A percentile compares a stretch with the other conserved stretches of the same genome.
Conservation (phyloP, 805 yeast genomes). For the Sugiyamaella americana region DNA sequence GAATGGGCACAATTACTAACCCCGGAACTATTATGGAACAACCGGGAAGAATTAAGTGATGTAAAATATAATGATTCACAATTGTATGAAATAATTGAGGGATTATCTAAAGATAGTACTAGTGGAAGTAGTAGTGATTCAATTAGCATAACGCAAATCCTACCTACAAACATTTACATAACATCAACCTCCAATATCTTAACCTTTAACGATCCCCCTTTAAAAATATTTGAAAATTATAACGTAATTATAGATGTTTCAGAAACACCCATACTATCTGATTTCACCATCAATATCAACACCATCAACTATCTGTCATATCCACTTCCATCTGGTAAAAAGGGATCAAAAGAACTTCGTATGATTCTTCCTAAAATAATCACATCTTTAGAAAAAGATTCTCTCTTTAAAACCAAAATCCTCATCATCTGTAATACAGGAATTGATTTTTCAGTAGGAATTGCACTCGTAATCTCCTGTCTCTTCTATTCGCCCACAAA, state of each 20-base stretch:
- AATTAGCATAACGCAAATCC: background rate
- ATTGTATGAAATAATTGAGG: slow-evolving; percentile 15
- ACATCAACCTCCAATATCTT: background rate
- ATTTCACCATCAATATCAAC: no score
- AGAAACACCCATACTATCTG: background rate
- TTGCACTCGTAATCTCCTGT: slow-evolving; percentile 49
- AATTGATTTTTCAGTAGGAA: slow-evolving; percentile 59
- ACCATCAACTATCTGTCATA: no score
- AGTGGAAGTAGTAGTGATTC: background rate
- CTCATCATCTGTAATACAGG: slow-evolving; percentile 59
- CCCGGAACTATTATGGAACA: slow-evolving; percentile 53
- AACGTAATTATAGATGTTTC: slow-evolving; percentile 20
- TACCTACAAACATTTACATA: background rate
- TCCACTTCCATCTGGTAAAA: slow-evolving; percentile 40
- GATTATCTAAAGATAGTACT: background rate
- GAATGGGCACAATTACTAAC: slow-evolving; percentile 62
- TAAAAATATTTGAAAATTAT: slow-evolving; percentile 1
- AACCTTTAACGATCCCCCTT: no score
- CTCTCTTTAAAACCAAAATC: slow-evolving; percentile 22
- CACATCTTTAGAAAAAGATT: slow-evolving; percentile 19
- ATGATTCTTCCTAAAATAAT: slow-evolving; percentile 41
- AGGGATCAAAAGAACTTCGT: slow-evolving; percentile 60
- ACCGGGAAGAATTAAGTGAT: slow-evolving; percentile 18
- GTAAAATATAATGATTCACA: slow-evolving; percentile 8
- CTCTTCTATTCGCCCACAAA: slow-evolving; percentile 41